These are phyloP conservation scores for Scheffersomyces amazonensis DNA, from an alignment of 805 yeast genomes.

Conservation along the genomic window DNA sequence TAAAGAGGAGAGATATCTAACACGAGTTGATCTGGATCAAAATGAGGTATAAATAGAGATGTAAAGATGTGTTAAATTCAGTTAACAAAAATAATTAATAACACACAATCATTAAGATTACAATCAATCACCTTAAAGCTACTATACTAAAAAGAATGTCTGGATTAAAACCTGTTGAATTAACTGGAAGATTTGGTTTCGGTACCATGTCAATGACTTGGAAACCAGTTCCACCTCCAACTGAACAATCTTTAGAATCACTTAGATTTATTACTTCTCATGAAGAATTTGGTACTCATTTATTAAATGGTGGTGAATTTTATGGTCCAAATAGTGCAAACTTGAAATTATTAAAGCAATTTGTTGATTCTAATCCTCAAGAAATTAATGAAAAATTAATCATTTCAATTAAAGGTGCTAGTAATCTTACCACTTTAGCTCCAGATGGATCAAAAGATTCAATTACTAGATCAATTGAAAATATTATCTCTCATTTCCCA, in stretches of 20 bases:
- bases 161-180: conserved; percentile 6
- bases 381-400: conserved; percentile 52
- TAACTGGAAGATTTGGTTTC: conserved; percentile 48
- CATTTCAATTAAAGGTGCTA: conserved; percentile 69
- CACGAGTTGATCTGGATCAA: too few relatives aligned
- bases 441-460: conserved; percentile 54
- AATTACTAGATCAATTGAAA: conserved; percentile 47
- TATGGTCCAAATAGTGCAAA: conserved; percentile 59
- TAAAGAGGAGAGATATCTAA: too few relatives aligned
- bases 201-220: conserved; percentile 85
- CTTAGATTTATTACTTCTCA: conserved; percentile 47
- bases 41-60: too few relatives aligned
- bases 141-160: too few relatives aligned
- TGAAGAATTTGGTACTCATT: conserved; percentile 43
- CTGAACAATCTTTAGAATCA: conserved; percentile 50
- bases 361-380: conserved; percentile 50
- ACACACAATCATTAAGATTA: too few relatives aligned
- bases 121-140: too few relatives aligned
- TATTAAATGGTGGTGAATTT: conserved; percentile 76
- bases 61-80: too few relatives aligned
- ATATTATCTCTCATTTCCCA: conserved; percentile 30
- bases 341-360: conserved; percentile 54
- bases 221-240: conserved; percentile 55
- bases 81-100: too few relatives aligned
- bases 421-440: conserved; percentile 26